Evolutionary conservation across 345 rosid genomes (phyloP), one percentile per base, ranked within the genome.

Genomic region (Linum trigynum): DNA sequence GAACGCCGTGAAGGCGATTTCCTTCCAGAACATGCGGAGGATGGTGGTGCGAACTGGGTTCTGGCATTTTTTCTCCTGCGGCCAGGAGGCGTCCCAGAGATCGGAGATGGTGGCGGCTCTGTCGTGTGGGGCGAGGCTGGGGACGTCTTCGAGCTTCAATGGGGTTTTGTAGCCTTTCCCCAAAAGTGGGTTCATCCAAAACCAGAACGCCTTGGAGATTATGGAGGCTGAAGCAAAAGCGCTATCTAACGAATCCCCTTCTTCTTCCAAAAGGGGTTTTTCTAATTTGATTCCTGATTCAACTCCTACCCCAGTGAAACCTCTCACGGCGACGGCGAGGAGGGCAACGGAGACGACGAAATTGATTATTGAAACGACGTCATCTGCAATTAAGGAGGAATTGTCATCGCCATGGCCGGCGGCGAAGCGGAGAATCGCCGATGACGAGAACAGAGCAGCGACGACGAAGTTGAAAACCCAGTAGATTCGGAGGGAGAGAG

Each of bases 131-230:
- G 97, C 85, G 40, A 92, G 88, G 15, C 84, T 74, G 0, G 98
- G 98, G 39, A 92, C 78, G 14, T 90, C 85, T 8, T 83, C 84
- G 2, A 86, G 72, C 50, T 79, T 90, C 55, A 92, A 79, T 35
- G 98, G 91, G 16, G 97, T 80, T 69, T 81, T 77, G 72, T 86
- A 92, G 37, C 97, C 98, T 79, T 82, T 85, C 57, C 73, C 78
- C 23, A 90, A 75, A 40, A 92, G 68, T 12, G 97, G 97, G 75
- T 88, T 92, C 87, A 92, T 86, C 98, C 97, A 92, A 38, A 92
- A 39, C 98, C 94, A 92, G 50, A 92, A 90, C 64, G 76, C 67
- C 65, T 81, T 90, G 2, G 97, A 90, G 42, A 84, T 3, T 38
- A 64, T 38, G 0, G 96, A 81, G 66, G 98, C 98, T 9, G 94